Evolutionary conservation across 1,284 basidiomycete genomes (phyloP), one percentile per base, ranked within the genome.

Genomic region (Schizopora paradoxa): DNA sequence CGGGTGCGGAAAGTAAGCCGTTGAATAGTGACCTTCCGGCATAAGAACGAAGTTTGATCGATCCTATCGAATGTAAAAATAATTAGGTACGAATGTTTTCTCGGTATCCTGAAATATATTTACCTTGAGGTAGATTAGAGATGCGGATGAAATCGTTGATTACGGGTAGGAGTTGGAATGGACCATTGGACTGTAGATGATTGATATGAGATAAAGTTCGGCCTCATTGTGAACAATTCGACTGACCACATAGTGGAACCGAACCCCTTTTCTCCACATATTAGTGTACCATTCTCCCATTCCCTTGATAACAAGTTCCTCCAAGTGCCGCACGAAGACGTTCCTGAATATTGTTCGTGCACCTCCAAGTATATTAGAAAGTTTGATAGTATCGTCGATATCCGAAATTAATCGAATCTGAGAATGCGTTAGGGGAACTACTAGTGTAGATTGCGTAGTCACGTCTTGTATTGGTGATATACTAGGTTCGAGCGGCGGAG

Each of bases 371-470:
- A 94, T 74, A 43, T 82, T 79, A 0, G 86, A 82, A 39, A 77
- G 63, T 61, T 95, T 97, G 52, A 96, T 76, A 0, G 94, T 98
- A 62, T 98, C 94, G 61, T 98, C 94, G 35, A 98, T 86, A 59
- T 98, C 94, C 1, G 90, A 94, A 26, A 97, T 84, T 44, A 96
- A 74, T 6, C 89, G 79, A 10, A 91, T 61, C 1, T 73, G 72
- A 1, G 73, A 71, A 56, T 78, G 65, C 0, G 79, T 75, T 10
- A 84, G 66, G 0, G 79, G 68, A 1, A 82, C 48, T 4, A 42
- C 32, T 14, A 50, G 41, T 3, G 48, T 34, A 13, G 48, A 35
- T n/a, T 38, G 26, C 4, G 45, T 18, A 13, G 33, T 43, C 4
- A 37, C 16, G 22, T 49, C 36, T 21, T 36, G 29, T 4, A 32